Base-by-base conservation (phyloP, 371 early-diverging fungal genomes). In the Phascolomyces articulosus region DNA sequence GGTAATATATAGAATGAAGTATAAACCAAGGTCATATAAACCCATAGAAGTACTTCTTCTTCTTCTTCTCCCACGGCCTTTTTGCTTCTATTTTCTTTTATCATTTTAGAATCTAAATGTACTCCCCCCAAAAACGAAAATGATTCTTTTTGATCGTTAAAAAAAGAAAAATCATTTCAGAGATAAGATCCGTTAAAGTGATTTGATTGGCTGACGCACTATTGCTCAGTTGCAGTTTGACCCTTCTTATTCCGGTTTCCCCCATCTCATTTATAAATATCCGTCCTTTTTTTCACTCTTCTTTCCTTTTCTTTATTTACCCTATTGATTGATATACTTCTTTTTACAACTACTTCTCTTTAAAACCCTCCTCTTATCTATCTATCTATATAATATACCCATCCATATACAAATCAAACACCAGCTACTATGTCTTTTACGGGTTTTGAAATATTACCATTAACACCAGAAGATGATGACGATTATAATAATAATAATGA, bases 381-480 rank as follows among this genome's bases (percentile, higher is more conserved):
- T 44, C 15, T 44, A 41, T 13, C 15, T 34, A 44, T 18, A 13
- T 18, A 44, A 18, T 44, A 44, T 44, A 44, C 44, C 44, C 41
- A 4, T 16, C 44, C 44, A n/a, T 13, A 44, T 44, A 44, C 8
- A 13, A 13, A 44, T 44, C 8, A 15, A 16, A 7, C 8, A 44
- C 1, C 4, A 44, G 16, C 4, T 38, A 64, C 23, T 24, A 53
- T 58, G 58, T 28, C 54, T 16, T 51, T 69, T 29, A 62, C 59
- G 23, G 70, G 64, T 40, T 63, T 70, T 26, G 66, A 70, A 57
- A 54, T 70, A 28, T 20, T 70, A 20, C 59, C 60, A 34, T 63
- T 70, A 31, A 63, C 70, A 20, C 55, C 66, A 26, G 70, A 66
- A 34, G 69, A 68, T n/a, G 66, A 65, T 20, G 60, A 63, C 41